Evolutionary conservation across 768 basidiomycete species (phyloP), one percentile per base, ranked within the genome.

Genomic region (Dioszegia crocea): DNA sequence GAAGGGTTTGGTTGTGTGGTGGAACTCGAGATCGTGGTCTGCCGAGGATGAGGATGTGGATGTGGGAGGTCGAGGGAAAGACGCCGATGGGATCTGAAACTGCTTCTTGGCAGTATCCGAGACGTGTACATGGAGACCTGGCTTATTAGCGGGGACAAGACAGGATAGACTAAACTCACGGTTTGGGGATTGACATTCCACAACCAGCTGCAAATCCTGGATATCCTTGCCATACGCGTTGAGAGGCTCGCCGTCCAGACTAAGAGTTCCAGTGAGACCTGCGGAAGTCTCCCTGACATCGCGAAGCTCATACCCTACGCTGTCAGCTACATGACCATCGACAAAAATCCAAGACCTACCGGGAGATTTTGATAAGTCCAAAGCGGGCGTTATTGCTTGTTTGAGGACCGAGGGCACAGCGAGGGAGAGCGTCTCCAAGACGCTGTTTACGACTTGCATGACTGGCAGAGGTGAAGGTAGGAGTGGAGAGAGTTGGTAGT

Each of bases 1-100:
- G 70, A 89, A 89, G 0, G 88, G 88, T 0, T 79, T 78, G 0
- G 80, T 6, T 1, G 85, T 80, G 50, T 75, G 83, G 69, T 88
- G 85, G 79, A 89, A 89, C 3, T 84, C 77, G 10, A 89, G 79
- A 65, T 89, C 87, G 0, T 85, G 53, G 24, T 47, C 11, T 12
- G 16, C 29, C 11, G 40, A 2, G 10, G 27, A 46, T 8, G 40
- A 4, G 12, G 40, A 56, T 12, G 12, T 4, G 10, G 40, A 41
- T 10, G 30, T 6, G 16, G 61, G 8, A 6, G 74, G 68, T 54
- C 68, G 63, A 62, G 71, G 65, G 81, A 76, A 73, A 79, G 81
- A 29, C 14, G 57, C 39, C 24, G 82, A 71, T 0, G 87, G 87
- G 38, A 89, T 80, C 5, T 82, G 84, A 76, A 85, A 89, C 67